Conservation (phyloP, 2,329 filamentous ascomycete genomes). For the Chaetomium strumarium region DNA sequence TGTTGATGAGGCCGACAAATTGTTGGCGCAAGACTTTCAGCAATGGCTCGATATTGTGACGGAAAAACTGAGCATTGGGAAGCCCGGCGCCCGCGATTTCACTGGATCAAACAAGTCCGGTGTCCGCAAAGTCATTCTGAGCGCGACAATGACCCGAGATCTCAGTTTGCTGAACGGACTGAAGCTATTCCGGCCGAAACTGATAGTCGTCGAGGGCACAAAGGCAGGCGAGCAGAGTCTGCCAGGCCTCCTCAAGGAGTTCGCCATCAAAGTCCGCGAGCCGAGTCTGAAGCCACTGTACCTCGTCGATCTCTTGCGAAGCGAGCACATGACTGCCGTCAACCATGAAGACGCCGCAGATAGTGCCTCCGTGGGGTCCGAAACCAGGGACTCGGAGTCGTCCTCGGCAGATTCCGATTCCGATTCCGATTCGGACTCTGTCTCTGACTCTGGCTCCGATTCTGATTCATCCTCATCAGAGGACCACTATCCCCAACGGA, state of each 20-base stretch:
- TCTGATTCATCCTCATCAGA: conserved; percentile 17
- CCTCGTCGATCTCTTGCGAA: conserved; percentile 68
- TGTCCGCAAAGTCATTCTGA: conserved; percentile 77
- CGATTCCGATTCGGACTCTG: conserved; percentile 32
- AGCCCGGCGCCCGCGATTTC: conserved; percentile 47
- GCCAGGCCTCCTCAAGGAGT: conserved; percentile 58
- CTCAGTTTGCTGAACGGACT: conserved; percentile 71
- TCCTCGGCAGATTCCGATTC: conserved; percentile 23
- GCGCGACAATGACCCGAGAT: conserved; percentile 87
- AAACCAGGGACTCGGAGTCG: conserved; percentile 27
- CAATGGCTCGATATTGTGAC: conserved; percentile 77
- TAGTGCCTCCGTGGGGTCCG: conserved; percentile 30
- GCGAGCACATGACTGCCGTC: conserved; percentile 40
- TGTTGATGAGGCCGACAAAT: conserved; percentile 88
- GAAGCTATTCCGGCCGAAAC: conserved; percentile 63
- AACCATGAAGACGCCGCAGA: conserved; percentile 27
- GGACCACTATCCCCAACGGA: conserved; percentile 17
- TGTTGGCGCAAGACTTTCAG: conserved; percentile 87
- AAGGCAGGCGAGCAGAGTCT: conserved; percentile 37
- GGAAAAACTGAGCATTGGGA: conserved; percentile 47
- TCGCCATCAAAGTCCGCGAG: conserved; percentile 62
- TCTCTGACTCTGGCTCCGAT: conserved; percentile 29
- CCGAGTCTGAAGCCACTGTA: conserved; percentile 73
- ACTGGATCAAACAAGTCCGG: conserved; percentile 46
- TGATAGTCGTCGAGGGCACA: conserved; percentile 66